Base-by-base conservation (phyloP, 2,329 filamentous ascomycete species). In the Spiromastix sp. region DNA sequence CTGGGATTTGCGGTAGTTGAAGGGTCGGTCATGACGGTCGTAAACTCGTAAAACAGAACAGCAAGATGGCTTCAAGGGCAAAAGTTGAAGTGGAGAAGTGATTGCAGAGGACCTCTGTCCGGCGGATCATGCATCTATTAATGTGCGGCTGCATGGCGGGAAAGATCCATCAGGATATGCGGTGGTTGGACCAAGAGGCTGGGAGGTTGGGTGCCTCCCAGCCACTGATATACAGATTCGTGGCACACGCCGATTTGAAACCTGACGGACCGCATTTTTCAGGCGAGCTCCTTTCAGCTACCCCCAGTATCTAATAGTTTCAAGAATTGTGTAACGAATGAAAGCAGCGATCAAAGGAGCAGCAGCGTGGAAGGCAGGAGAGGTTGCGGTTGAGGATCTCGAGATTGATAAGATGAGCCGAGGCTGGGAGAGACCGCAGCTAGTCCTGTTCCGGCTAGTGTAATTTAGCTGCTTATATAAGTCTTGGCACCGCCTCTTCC, bases 1-100 rank as follows among this genome's bases (percentile, higher is more conserved):
- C 54, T 51, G 38, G 63, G 42, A 40, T 47, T 52, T 24, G 52
- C 48, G 35, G 49, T 42, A 27, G 42, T 42, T 39, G 42, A 39
- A 35, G 44, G 38, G 40, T 44, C 17, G 28, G 29, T 43, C 52
- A 55, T 55, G 46, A 32, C 49, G 46, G 38, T 34, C 37, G 40
- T 44, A 33, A 32, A 32, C 40, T 35, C 34, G 40, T 38, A 41
- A 42, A 37, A 13, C 26, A 24, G 35, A 44, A 48, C 47, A 40
- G 42, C 19, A 18, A 20, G 22, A 27, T 30, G 16, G 13, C 12
- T 11, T 10, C 2, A 1, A 12, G 21, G 16, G 18, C 28, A 17
- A 24, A 32, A 12, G 15, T 15, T 16, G 32, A 13, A 20, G 29
- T 32, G 36, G 24, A 38, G 19, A 13, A 17, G 16, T 6, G 24